Evolutionary conservation across 2,329 filamentous ascomycete species (phyloP), one percentile per base, ranked within the genome.

Genomic region (Epichloe brachyelytri): DNA sequence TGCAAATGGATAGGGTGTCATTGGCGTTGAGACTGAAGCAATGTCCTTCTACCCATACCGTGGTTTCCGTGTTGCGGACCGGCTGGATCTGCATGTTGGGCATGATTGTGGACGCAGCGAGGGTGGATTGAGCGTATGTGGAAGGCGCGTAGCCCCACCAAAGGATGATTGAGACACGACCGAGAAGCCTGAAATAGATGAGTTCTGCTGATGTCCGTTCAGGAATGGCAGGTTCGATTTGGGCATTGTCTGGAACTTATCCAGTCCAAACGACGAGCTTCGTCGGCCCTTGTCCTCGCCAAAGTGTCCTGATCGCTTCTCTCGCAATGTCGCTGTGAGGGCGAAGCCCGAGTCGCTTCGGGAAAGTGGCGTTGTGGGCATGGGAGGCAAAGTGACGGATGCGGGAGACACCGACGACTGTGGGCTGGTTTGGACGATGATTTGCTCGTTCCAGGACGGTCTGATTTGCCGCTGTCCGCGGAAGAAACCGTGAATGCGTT

Each of bases 271-370:
- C 1, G 90, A 95, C n/a, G 90, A 95, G 70, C 90, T 96, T 57
- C 91, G 81, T 53, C 90, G 80, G n/a, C 85, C 85, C 57, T 77
- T 71, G 55, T 85, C 80, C 60, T 93, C 86, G n/a, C 66, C 65
- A 58, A 97, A 95, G 64, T 96, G 88, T 1, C 87, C 90, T 3
- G 93, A 97, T 48, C 91, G 81, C 72, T 97, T 98, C 69, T 97
- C 93, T 34, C 89, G 82, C 52, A 98, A 73, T 4, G 88, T 95
- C 17, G 86, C 82, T 55, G 90, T 84, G 51, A 95, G 73, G 37
- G 88, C 86, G 66, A 93, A 94, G 2, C 88, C 91, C 4, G 91
- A 96, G 63, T 98, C 93, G 61, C 85, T 94, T 15, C 89, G 79
- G 5, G 89, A 95, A n/a, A 86, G 79, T 0, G 87, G 85, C 3